These are phyloP conservation scores for Alloascoidea africana DNA, from an alignment of 805 yeast species.

Conservation along the genomic window DNA sequence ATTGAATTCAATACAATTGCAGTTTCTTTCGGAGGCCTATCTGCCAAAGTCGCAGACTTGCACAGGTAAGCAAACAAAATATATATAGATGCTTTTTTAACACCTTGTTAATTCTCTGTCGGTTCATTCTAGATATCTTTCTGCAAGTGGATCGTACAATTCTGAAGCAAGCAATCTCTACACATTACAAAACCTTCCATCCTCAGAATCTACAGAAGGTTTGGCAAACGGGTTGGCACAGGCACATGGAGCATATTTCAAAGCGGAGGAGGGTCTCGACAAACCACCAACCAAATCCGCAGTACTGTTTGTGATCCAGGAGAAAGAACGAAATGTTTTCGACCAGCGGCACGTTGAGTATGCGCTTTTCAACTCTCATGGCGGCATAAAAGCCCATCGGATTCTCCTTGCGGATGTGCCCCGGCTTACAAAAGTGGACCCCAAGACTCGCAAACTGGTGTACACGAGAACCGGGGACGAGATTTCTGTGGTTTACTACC, in stretches of 20 bases:
- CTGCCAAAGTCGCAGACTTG: conserved; percentile 61
- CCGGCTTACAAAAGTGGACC: conserved; percentile 23
- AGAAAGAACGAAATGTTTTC: conserved; percentile 74
- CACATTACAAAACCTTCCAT: conserved; percentile 39
- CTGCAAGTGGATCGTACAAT: too few relatives aligned
- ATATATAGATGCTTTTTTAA: too few relatives aligned
- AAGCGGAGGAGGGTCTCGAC: conserved; percentile 6
- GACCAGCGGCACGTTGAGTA: conserved; percentile 85
- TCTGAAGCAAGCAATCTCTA: too few relatives aligned
- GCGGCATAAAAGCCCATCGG: conserved; percentile 49
- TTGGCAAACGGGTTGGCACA: conserved; percentile 57
- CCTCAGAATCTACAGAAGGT: conserved; percentile 45
- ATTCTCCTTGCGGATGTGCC: conserved; percentile 48
- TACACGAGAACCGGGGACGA: conserved; percentile 45
- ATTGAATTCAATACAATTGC: conserved; percentile 94
- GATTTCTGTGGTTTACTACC: conserved; percentile 76
- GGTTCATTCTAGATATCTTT: not conserved
- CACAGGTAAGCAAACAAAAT: conserved; percentile 57
- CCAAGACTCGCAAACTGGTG: conserved; percentile 29
- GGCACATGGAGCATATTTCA: conserved; percentile 42
- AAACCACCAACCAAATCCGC: conserved; percentile 13
- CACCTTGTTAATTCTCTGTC: too few relatives aligned
- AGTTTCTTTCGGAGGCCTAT: conserved; percentile 88
- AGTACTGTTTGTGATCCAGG: conserved; percentile 73
- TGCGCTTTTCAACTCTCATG: conserved; percentile 35